These are phyloP conservation scores for Ceratobasidium sp. DNA, from an alignment of 1,284 basidiomycete genomes.

Conservation along the genomic window DNA sequence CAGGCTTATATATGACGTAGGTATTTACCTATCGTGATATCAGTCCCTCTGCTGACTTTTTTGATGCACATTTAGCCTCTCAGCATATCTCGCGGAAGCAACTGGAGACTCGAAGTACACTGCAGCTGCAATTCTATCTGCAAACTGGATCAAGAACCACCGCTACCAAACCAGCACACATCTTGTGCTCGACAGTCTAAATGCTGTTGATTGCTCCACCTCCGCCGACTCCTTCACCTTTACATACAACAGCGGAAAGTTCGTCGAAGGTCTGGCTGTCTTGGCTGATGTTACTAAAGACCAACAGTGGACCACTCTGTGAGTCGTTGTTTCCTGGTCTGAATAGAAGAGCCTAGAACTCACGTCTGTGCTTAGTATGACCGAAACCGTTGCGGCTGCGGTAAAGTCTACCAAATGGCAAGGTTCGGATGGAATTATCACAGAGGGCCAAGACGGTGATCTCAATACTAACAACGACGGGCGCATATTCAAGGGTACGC, in stretches of 20 bases:
- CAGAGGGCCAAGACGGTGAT: slow-evolving; percentile 57
- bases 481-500: slow-evolving; percentile 62
- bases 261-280: slow-evolving; percentile 62
- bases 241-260: slow-evolving; percentile 66
- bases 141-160: slow-evolving; percentile 60
- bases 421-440: slow-evolving; percentile 61
- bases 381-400: slow-evolving; percentile 55
- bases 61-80: slow-evolving; percentile 50
- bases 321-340: not conserved
- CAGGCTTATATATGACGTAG: slow-evolving; percentile 49
- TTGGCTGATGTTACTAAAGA: slow-evolving; percentile 59
- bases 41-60: not conserved
- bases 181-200: slow-evolving; percentile 61
- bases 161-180: slow-evolving; percentile 57
- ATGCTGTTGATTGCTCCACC: slow-evolving; percentile 58
- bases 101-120: slow-evolving; percentile 60
- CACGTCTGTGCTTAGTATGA: slow-evolving; percentile 53
- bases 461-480: slow-evolving; percentile 58
- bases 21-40: not conserved
- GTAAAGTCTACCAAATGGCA: slow-evolving; percentile 60
- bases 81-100: slow-evolving; percentile 60
- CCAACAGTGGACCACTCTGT: slow-evolving; percentile 10
- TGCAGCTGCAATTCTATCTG: slow-evolving; percentile 59
- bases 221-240: slow-evolving; percentile 52
- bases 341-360: not conserved